These are phyloP conservation scores for Anthoceros angustus DNA, from an alignment of 225 moss, liverwort and hornwort genomes.

Conservation along the genomic window DNA sequence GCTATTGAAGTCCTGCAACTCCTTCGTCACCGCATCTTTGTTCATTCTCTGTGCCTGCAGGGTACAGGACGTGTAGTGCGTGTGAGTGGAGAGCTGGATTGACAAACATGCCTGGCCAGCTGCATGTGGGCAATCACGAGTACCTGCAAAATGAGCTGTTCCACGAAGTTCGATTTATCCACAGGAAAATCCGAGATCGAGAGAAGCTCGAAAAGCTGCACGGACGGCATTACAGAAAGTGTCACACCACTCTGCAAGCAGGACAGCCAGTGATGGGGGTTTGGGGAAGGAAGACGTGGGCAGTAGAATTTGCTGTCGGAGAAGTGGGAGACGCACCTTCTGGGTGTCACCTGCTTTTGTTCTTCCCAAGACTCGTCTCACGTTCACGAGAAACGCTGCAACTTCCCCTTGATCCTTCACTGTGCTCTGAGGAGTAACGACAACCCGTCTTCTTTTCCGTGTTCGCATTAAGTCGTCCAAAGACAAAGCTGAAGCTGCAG, in stretches of 20 bases:
- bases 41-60: neutral
- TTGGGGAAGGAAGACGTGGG: neutral
- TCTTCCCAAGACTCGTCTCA: conserved; percentile 68
- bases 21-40: neutral
- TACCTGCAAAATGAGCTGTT: conserved; percentile 95
- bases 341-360: conserved; percentile 68
- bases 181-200: conserved; percentile 94
- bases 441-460: conserved; percentile 40
- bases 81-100: neutral
- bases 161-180: conserved; percentile 79
- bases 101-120: neutral
- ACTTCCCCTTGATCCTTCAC: conserved; percentile 67
- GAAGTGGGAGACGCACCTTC: conserved; percentile 28
- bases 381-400: conserved; percentile 62
- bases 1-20: neutral
- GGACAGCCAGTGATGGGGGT: neutral
- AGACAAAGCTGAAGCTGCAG: neutral
- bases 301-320: neutral
- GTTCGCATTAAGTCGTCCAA: conserved; percentile 32
- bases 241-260: neutral
- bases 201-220: conserved; percentile 93
- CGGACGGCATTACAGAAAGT: neutral
- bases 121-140: neutral
- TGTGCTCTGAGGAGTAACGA: conserved; percentile 54
- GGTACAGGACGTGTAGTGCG: neutral